Base-by-base conservation (phyloP, 192 early-diverging fungal genomes). In the Spizellomyces punctatus region DNA sequence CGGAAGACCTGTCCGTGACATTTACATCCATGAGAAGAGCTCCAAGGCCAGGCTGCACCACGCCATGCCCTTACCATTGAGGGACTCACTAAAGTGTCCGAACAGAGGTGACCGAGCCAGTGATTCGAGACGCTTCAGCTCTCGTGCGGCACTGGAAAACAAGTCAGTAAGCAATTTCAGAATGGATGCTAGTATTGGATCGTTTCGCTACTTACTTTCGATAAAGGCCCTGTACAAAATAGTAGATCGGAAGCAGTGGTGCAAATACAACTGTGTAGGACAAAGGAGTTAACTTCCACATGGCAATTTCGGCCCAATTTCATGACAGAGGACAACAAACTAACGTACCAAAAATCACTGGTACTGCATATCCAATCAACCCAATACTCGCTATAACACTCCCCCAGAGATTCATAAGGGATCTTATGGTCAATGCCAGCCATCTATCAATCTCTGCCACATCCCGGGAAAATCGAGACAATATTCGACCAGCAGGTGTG, bases 81-180 rank as follows among this genome's bases (percentile, higher is more conserved):
- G 66, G 0, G 89, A 83, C 58, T 92, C 91, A 8, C 76, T 78
- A 80, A 92, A 46, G 80, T 83, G 77, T 74, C 85, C 72, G 83
- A 84, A 74, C 6, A 98, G 76, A 0, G 94, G 91, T 1, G 91
- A 91, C 42, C 90, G 81, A 19, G 89, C 75, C 22, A 92, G 85
- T 6, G 92, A 91, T 58, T 91, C 91, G 8, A 95, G 76, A 22
- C 92, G 90, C 70, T 93, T 82, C 63, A 85, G 57, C 69, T 82
- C 83, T 10, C 77, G 68, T 50, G 67, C 63, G 50, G 67, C 73
- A 16, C 62, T 68, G 41, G 17, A 36, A 36, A 36, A 36, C 3
- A 36, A 36, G 27, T 36, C 27, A 3, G 27, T 36, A 42, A 61
- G 42, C 59, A 5, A 61, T 41, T 9, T 4, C 0, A 56, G n/a